Percentiles rank a stretch among this genome's conserved stretches.
Evolutionary conservation across 257 asterid genomes (phyloP).

Genomic region (Anisodus acutangulus): DNA sequence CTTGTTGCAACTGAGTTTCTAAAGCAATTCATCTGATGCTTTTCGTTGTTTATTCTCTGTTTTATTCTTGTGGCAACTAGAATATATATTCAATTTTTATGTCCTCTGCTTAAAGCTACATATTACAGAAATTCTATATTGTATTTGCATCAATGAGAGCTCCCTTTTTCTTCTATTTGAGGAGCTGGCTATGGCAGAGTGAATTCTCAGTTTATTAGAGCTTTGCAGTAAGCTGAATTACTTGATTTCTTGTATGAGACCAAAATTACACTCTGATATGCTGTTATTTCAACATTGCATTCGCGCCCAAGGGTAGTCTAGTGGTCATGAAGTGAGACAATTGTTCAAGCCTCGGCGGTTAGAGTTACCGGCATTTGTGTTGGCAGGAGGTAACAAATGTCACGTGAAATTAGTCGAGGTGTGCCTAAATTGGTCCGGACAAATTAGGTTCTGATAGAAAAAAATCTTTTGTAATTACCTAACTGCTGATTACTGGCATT

Average conservation of each 20-base stretch:
- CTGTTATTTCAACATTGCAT: background rate
- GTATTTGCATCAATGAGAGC: slow-evolving; percentile 5
- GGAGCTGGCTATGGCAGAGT: background rate
- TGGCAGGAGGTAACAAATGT: accelerated
- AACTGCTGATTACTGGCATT: background rate
- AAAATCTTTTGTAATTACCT: background rate
- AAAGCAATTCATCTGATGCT: slow-evolving; percentile 78
- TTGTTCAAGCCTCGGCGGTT: too few relatives aligned
- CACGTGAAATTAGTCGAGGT: too few relatives aligned
- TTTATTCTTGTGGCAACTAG: background rate
- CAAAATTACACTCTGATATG: background rate
- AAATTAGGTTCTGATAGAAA: background rate
- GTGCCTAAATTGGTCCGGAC: background rate
- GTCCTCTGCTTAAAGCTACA: background rate
- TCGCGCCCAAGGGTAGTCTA: background rate
- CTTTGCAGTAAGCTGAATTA: background rate
- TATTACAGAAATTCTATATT: background rate
- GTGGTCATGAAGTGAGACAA: too few relatives aligned
- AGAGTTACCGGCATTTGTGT: background rate
- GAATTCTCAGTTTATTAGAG: background rate
- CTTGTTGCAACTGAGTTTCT: slow-evolving; percentile 98
- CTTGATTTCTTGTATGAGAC: background rate
- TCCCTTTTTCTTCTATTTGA: background rate
- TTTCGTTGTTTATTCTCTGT: background rate
- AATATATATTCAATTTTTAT: background rate